Conservation (phyloP, 2,329 filamentous ascomycete genomes). For the Rutstroemia sp. region DNA sequence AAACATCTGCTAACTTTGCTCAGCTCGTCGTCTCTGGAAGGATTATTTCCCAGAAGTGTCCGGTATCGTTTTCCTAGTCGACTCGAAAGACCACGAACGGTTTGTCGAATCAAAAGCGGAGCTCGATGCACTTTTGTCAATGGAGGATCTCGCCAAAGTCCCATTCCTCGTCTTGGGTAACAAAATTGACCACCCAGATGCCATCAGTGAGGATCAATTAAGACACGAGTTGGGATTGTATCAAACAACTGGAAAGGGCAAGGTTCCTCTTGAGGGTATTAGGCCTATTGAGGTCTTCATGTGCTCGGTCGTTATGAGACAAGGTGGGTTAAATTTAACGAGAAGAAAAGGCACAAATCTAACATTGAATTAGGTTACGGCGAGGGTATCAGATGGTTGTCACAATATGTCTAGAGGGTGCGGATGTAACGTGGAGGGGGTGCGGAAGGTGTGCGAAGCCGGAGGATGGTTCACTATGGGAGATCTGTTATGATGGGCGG, state of each 20-base stretch:
- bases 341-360: conserved; percentile 13
- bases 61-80: conserved; percentile 95
- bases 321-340: conserved; percentile 50
- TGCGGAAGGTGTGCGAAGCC: conserved; percentile 2
- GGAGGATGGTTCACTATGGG: conserved; percentile 14
- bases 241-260: conserved; percentile 94
- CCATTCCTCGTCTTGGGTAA: conserved; percentile 95
- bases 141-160: conserved; percentile 95
- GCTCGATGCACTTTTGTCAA: conserved; percentile 87
- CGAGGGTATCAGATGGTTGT: conserved; percentile 85
- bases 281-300: conserved; percentile 96
- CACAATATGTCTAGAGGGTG: conserved; percentile 71
- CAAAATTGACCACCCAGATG: conserved; percentile 98
- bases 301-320: conserved; percentile 98
- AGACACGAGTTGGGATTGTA: conserved; percentile 87
- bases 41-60: conserved; percentile 96
- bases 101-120: conserved; percentile 93
- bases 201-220: conserved; percentile 91
- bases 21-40: conserved; percentile 88
- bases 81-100: conserved; percentile 94
- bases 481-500: conserved; percentile 26
- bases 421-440: not conserved
- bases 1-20: conserved; percentile 5
- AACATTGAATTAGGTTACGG: conserved; percentile 56
- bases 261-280: conserved; percentile 86